Evolutionary conservation across 768 basidiomycete genomes (phyloP).

Genomic region (Tylopilus subfusipes): DNA sequence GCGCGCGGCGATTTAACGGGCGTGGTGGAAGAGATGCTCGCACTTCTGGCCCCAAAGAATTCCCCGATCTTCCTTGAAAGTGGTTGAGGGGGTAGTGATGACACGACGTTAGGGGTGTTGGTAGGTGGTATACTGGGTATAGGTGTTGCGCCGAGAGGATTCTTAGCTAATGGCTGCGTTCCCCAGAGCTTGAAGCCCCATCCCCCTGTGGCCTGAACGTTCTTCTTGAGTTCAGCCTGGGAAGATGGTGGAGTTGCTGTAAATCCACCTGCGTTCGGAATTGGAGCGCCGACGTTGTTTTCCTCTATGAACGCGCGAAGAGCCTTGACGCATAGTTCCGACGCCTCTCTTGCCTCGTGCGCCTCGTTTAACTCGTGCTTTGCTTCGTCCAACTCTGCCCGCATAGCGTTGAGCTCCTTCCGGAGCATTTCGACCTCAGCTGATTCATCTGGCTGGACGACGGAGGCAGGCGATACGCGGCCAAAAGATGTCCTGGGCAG

Average conservation of each 20-base stretch:
- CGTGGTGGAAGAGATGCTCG: constrained; percentile 47
- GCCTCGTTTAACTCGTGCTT: constrained; percentile 70
- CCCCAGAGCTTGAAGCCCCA: constrained; percentile 78
- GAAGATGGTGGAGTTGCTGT: constrained; percentile 15
- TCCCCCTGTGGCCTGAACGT: constrained; percentile 33
- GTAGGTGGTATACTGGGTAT: constrained; percentile 23
- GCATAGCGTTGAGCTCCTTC: constrained; percentile 53
- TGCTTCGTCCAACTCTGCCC: constrained; percentile 58
- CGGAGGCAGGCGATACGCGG: constrained; percentile 41
- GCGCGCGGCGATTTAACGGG: constrained; percentile 22
- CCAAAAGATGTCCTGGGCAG: constrained; percentile 46
- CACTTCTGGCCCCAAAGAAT: constrained; percentile 57
- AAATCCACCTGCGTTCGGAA: constrained; percentile 15
- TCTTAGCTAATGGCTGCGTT: constrained; percentile 34
- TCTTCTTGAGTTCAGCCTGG: constrained; percentile 34
- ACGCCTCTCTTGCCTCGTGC: constrained; percentile 82
- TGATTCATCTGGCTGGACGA: constrained; percentile 29
- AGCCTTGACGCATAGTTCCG: constrained; percentile 78
- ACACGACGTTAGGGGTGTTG: constrained; percentile 18
- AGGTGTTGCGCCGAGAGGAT: constrained; percentile 25
- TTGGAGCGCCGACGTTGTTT: constrained; percentile 53
- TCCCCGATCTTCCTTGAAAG: constrained; percentile 67
- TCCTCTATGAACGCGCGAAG: constrained; percentile 80
- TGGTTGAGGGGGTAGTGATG: constrained; percentile 38
- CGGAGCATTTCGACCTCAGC: constrained; percentile 56